Percentiles rank a stretch among this genome's conserved stretches.
Evolutionary conservation across 305 asterid species (phyloP).

Genomic region (Solanum aculeatissimum): DNA sequence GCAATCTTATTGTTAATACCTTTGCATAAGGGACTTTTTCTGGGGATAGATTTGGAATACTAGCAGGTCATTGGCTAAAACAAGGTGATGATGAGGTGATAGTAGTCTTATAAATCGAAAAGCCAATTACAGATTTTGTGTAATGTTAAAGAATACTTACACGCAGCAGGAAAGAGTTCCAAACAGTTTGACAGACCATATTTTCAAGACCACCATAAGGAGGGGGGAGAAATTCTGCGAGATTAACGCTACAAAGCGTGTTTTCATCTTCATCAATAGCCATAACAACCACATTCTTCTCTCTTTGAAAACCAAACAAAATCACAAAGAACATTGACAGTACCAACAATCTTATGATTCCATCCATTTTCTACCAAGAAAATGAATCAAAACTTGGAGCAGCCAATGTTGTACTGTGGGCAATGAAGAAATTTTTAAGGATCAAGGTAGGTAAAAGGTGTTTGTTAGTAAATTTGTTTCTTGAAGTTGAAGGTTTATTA

Average conservation of each 20-base stretch:
- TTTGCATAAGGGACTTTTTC: neutral
- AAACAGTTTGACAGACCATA: slow-evolving; percentile 75
- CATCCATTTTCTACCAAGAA: slow-evolving; percentile 21
- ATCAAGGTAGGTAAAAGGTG: neutral
- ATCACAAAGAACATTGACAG: slow-evolving; percentile 1
- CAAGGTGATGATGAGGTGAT: neutral
- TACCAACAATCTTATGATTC: slow-evolving; percentile 9
- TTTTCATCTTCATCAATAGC: slow-evolving; percentile 14
- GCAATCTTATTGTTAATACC: neutral
- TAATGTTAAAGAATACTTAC: slow-evolving; percentile 21
- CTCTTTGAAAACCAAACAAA: slow-evolving; percentile 7
- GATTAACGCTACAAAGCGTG: slow-evolving; percentile 42
- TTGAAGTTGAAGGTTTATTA: slow-evolving; percentile 18
- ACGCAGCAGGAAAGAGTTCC: slow-evolving; percentile 76
- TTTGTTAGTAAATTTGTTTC: slow-evolving; percentile 1
- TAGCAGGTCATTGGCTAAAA: neutral
- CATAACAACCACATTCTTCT: slow-evolving; percentile 6
- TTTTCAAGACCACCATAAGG: slow-evolving; percentile 56
- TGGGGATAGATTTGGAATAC: neutral
- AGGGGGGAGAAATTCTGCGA: slow-evolving; percentile 63
- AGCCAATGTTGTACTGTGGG: slow-evolving; percentile 3
- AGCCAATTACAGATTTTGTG: neutral
- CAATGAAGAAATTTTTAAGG: neutral
- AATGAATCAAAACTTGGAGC: slow-evolving; percentile 4
- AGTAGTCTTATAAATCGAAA: neutral